Conservation (phyloP, 768 basidiomycete species). For the Podaxis pistillaris region DNA sequence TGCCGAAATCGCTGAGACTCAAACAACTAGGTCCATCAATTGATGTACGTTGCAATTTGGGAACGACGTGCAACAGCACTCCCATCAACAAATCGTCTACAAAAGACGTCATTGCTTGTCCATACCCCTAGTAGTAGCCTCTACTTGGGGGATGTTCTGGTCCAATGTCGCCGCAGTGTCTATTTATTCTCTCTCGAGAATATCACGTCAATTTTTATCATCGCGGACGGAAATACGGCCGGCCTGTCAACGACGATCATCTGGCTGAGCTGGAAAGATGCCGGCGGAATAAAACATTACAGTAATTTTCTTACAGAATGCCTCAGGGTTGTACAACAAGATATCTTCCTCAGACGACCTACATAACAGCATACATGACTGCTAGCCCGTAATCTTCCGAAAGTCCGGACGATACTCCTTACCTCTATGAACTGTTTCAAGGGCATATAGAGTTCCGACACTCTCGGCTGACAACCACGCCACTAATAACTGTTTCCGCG, state of each 20-base stretch:
- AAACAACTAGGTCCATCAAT: background rate
- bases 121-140: background rate
- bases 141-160: background rate
- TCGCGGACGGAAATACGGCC: background rate
- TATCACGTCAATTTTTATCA: background rate
- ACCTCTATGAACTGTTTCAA: background rate
- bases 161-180: background rate
- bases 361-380: background rate
- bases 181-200: background rate
- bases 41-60: background rate
- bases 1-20: background rate
- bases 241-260: background rate
- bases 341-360: background rate
- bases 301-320: background rate
- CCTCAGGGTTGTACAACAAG: background rate
- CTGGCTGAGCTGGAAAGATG: background rate
- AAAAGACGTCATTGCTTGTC: background rate
- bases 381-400: background rate
- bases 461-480: background rate
- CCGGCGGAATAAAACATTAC: slow-evolving; percentile 10
- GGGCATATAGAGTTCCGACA: background rate
- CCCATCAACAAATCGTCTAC: background rate
- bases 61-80: background rate
- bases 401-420: background rate
- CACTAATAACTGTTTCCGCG: background rate